Conservation (phyloP, 352 stramenopile genomes). For the Globisporangium ultimum region DNA sequence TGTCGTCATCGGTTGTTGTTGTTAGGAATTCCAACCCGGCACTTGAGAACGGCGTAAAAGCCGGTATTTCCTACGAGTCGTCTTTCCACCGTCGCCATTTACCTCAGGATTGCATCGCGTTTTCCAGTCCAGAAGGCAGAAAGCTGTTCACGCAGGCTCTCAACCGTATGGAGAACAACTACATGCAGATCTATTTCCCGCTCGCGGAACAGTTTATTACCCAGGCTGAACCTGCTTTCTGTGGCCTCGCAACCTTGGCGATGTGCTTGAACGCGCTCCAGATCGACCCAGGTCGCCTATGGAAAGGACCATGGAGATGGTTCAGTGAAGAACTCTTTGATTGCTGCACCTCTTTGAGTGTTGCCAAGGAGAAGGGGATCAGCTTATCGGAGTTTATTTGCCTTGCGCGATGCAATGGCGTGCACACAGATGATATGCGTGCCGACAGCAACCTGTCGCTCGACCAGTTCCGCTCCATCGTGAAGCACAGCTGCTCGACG, state of each 20-base stretch:
- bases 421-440: slow-evolving; percentile 47
- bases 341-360: slow-evolving; percentile 69
- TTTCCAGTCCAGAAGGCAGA: slow-evolving; percentile 52
- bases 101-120: slow-evolving; percentile 38
- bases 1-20: not conserved
- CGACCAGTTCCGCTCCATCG: slow-evolving; percentile 52
- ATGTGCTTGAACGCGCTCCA: slow-evolving; percentile 79
- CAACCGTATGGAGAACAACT: slow-evolving; percentile 30
- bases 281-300: slow-evolving; percentile 68
- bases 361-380: slow-evolving; percentile 72
- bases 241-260: slow-evolving; percentile 75
- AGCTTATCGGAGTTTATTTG: slow-evolving; percentile 71
- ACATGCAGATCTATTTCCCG: slow-evolving; percentile 91
- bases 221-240: slow-evolving; percentile 91
- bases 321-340: slow-evolving; percentile 83
- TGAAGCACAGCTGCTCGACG: slow-evolving; percentile 70
- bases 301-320: slow-evolving; percentile 78
- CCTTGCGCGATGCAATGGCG: slow-evolving; percentile 57
- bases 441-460: slow-evolving; percentile 47
- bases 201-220: slow-evolving; percentile 88
- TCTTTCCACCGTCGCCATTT: slow-evolving; percentile 63
- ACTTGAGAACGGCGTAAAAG: not conserved
- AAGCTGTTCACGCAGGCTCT: slow-evolving; percentile 58
- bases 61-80: slow-evolving; percentile 14
- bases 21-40: slow-evolving; percentile 5